Conservation (phyloP, 1,284 basidiomycete genomes). For the Melampsora occidentalis region DNA sequence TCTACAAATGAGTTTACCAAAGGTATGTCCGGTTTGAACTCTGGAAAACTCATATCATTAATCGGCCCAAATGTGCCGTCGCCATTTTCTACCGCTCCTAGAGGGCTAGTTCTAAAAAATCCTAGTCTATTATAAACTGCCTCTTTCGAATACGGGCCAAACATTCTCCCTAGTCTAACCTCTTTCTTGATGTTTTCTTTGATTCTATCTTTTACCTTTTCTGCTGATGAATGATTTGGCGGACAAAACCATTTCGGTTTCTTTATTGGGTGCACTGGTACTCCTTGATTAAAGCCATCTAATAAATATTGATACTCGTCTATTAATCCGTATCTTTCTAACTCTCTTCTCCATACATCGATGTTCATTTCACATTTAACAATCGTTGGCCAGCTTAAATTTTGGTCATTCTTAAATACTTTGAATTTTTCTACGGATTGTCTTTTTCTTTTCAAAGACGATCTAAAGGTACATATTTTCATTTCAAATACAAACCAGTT, state of each 20-base stretch:
- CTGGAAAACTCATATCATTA: neutral
- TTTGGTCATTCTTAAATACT: too few species aligned
- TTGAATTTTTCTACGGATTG: too few species aligned
- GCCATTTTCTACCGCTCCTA: slow-evolving; percentile 1
- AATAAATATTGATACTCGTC: neutral
- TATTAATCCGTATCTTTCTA: neutral
- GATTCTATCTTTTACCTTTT: neutral
- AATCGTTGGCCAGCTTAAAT: neutral
- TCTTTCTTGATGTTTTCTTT: neutral
- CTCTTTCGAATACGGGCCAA: neutral
- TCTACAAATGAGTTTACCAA: slow-evolving; percentile 16
- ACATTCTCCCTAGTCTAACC: neutral
- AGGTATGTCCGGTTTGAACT: neutral
- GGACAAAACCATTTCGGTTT: neutral
- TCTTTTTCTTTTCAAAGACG: too few species aligned
- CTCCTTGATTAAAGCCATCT: slow-evolving; percentile 16
- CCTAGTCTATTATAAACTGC: neutral
- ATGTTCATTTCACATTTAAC: slow-evolving; percentile 12
- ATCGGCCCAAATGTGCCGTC: slow-evolving; percentile 10
- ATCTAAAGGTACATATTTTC: too few species aligned
- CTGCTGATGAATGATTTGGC: neutral
- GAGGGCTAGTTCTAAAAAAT: neutral
- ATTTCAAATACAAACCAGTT: too few species aligned
- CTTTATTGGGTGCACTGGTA: neutral
- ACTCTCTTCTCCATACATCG: neutral